A percentile compares a stretch with the other conserved stretches of the same genome.
phyloP scores from a whole-genome alignment of 306 rosid species.

The Hippophae tibetana region DNA sequence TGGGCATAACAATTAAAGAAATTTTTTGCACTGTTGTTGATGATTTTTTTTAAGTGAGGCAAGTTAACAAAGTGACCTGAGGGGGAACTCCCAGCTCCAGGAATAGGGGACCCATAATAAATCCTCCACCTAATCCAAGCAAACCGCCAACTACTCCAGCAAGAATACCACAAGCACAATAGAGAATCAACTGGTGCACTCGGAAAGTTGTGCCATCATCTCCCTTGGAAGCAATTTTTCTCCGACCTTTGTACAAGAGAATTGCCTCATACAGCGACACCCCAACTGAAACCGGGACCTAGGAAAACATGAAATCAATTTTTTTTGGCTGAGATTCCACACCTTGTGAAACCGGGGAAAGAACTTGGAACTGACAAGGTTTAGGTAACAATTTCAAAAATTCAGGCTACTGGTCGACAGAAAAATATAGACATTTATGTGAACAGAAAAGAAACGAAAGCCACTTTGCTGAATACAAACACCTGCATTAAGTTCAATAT shows the following conservation, averaged over 20 bases:
- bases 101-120: slow-evolving; percentile 74
- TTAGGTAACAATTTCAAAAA: background rate
- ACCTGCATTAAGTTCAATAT: slow-evolving; percentile 73
- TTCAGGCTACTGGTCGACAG: background rate
- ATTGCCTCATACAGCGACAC: slow-evolving; percentile 62
- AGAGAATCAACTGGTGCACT: slow-evolving; percentile 44
- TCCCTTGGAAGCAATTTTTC: slow-evolving; percentile 72
- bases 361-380: background rate
- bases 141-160: slow-evolving; percentile 79
- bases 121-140: slow-evolving; percentile 79
- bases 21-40: too few relatives aligned
- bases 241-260: slow-evolving; percentile 53
- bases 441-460: slow-evolving; percentile 4
- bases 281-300: slow-evolving; percentile 63
- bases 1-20: too few relatives aligned
- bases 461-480: slow-evolving; percentile 13
- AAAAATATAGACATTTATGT: background rate
- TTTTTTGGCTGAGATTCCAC: background rate
- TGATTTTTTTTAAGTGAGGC: too few relatives aligned
- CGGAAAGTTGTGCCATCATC: slow-evolving; percentile 69
- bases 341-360: too few relatives aligned
- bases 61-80: slow-evolving; percentile 30
- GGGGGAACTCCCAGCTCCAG: slow-evolving; percentile 82
- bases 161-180: slow-evolving; percentile 52
- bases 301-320: slow-evolving; percentile 3